Evolutionary conservation across 2,329 filamentous ascomycete species (phyloP).

Genomic region (Aquanectria penicillioides): DNA sequence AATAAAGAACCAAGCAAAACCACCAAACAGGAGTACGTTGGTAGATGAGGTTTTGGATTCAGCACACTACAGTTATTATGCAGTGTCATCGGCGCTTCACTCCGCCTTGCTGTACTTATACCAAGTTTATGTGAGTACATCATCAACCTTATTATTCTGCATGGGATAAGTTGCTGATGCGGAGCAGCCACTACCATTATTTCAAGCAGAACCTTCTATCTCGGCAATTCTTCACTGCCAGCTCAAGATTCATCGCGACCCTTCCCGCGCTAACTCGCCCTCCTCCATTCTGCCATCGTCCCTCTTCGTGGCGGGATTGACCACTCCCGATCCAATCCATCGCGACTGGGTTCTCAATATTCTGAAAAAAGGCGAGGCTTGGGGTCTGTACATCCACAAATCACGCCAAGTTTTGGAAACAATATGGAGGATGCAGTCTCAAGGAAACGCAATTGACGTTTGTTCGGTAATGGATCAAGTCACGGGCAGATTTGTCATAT

Average conservation of each 20-base stretch:
- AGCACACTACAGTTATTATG: constrained; percentile 14
- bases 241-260: constrained; percentile 15
- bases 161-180: not conserved
- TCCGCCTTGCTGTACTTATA: constrained; percentile 24
- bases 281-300: constrained; percentile 27
- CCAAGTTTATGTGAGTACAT: constrained; percentile 21
- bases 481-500: constrained; percentile 27
- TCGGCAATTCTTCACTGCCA: constrained; percentile 17
- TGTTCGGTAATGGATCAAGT: constrained; percentile 22
- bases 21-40: no score
- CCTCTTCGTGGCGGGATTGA: constrained; percentile 20
- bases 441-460: constrained; percentile 11
- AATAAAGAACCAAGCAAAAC: not conserved
- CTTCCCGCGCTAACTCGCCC: constrained; percentile 20
- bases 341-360: constrained; percentile 23
- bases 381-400: constrained; percentile 22
- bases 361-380: constrained; percentile 15
- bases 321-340: constrained; percentile 23
- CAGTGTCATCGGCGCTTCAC: constrained; percentile 23
- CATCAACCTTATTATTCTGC: not conserved
- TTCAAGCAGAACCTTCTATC: constrained; percentile 18
- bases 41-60: constrained; percentile 19
- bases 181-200: constrained; percentile 19
- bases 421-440: constrained; percentile 11
- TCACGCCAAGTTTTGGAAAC: constrained; percentile 22